Evolutionary conservation across 108 stramenopile genomes (phyloP), one percentile per base, ranked within the genome.

Genomic region (Pseudonitzschia multistriata): DNA sequence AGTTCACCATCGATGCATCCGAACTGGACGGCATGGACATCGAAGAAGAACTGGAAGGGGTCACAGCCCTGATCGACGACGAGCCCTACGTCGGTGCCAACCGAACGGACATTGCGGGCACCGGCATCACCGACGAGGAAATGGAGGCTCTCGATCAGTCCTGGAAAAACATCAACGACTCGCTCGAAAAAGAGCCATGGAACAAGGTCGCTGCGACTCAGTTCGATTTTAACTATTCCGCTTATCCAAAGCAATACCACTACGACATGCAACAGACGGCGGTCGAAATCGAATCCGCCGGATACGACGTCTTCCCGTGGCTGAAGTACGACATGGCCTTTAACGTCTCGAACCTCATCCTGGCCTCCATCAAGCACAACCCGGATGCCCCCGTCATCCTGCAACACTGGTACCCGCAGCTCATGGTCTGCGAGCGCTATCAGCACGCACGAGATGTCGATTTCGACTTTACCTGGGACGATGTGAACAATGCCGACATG

Each of bases 351-450:
- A 94, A 94, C 49, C 78, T 94, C 22, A 86, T 91, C 15, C 65
- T 94, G 66, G 89, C 92, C 2, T 84, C 88, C 29, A 80, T 86
- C 75, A 86, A 86, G 75, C 89, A 91, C 82, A 91, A 91, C 60
- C 73, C 72, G 4, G 80, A 91, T 55, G 89, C 92, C 11, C 92
- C 92, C 10, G 67, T 94, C 48, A 65, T 94, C 24, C 80, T 91
- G 34, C 78, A 84, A 27, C 89, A 94, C 66, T 94, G 92, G 92
- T 88, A 88, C 67, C 89, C 89, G 6, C 89, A 91, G 69, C 70
- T 94, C 50, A 71, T 83, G 49, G 78, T 80, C 2, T 91, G 86
- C 66, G 74, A 77, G 49, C 74, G 86, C 11, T 94, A 94, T 67
- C 73, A 85, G 28, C 74, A 83, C 48, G 80, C 78, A 40, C 84